Base-by-base conservation (phyloP, 2,329 filamentous ascomycete genomes). In the Fusarium sp. region DNA sequence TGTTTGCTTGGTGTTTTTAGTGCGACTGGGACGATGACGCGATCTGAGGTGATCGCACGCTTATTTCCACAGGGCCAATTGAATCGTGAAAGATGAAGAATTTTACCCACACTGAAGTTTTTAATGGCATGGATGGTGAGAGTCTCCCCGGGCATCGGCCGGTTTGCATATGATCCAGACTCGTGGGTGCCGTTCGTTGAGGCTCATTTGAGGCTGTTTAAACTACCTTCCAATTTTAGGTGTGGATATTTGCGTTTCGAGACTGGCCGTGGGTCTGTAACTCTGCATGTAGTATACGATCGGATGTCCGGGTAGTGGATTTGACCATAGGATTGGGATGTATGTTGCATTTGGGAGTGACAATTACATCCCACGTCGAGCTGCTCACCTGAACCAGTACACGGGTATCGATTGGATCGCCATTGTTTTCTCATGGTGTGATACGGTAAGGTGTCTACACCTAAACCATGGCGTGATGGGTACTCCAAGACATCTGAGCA, bases 21-120 rank as follows among this genome's bases (percentile, higher is more conserved):
- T 66, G 28, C 37, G 71, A 75, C 73, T 44, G 43, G 73, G 71
- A 52, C 73, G 73, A 75, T 75, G 73, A 66, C 73, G 73, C 73
- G 71, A 75, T 75, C 73, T 74, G 69, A 73, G 66, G 73, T 71
- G 69, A 74, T 75, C 61, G 67, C 49, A 47, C 60, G 49, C 49
- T 50, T 66, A 52, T 63, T 62, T 56, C 11, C 10, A 18, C 8
- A 1, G 1, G 5, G 4, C 72, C 72, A 75, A 75, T 75, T 12
- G 31, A 3, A 8, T 2, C 7, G 18, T 12, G 8, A 7, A 21
- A 29, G 15, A 6, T 24, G 41, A 53, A 12, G 39, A 23, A 55
- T n/a, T 43, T 43, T 53, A 53, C 53, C 71, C 72, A 71, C 72
- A 52, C 42, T 64, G 48, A 54, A 44, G 29, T 48, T 66, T 66